These are phyloP conservation scores for Tulasnella sp. DNA, from an alignment of 768 basidiomycete genomes.

Conservation along the genomic window DNA sequence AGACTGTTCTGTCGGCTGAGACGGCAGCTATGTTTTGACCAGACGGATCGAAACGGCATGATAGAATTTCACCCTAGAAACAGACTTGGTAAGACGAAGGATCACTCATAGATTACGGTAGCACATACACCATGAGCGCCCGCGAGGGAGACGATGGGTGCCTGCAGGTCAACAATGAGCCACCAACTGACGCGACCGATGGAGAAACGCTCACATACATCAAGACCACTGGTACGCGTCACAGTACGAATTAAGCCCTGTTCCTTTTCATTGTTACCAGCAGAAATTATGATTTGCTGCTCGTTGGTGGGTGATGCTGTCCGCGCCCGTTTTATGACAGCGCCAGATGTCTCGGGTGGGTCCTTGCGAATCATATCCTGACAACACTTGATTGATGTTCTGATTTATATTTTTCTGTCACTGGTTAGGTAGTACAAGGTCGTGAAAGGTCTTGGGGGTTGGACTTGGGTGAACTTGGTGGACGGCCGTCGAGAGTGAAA, in stretches of 20 bases:
- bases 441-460: neutral
- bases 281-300: conserved; percentile 71
- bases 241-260: conserved; percentile 78
- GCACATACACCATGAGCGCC: conserved; percentile 75
- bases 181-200: neutral
- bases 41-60: conserved; percentile 88
- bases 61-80: conserved; percentile 71
- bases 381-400: no score
- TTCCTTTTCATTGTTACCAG: conserved; percentile 59
- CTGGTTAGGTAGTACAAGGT: neutral
- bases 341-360: conserved; percentile 6
- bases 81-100: neutral
- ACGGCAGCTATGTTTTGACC: conserved; percentile 92
- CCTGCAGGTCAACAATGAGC: neutral
- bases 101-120: neutral
- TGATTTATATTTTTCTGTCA: neutral
- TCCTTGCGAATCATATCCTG: conserved; percentile 8
- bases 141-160: conserved; percentile 85
- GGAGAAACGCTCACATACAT: conserved; percentile 34
- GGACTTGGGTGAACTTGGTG: neutral
- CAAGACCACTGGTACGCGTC: conserved; percentile 84
- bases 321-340: conserved; percentile 18
- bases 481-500: neutral
- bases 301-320: conserved; percentile 13
- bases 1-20: conserved; percentile 82